A percentile compares a stretch with the other conserved stretches of the same genome.
phyloP scores from a whole-genome alignment of 2,329 filamentous ascomycete genomes.

The Monilinia aucupariae region DNA sequence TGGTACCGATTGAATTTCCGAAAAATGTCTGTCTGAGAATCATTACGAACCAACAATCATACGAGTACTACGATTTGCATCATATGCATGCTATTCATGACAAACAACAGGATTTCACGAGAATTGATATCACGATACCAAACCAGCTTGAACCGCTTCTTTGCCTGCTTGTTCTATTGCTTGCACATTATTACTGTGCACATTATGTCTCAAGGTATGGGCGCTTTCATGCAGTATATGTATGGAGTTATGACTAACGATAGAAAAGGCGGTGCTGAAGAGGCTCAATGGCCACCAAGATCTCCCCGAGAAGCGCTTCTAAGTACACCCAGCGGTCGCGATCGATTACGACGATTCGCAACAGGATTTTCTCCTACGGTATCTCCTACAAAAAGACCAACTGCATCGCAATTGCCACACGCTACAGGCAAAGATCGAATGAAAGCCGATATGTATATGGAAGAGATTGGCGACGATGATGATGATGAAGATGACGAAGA shows the following conservation, averaged over 20 bases:
- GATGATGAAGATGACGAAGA: conserved; percentile 70
- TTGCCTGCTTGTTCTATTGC: conserved; percentile 4
- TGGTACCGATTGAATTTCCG: background rate
- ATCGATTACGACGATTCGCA: conserved; percentile 63
- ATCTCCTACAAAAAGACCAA: conserved; percentile 52
- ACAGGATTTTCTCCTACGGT: conserved; percentile 63
- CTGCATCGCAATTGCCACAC: conserved; percentile 21
- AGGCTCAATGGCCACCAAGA: conserved; percentile 55
- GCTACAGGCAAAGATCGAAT: conserved; percentile 22
- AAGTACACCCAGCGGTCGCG: conserved; percentile 71
- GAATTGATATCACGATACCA: background rate
- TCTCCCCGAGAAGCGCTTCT: conserved; percentile 60
- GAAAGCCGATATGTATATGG: conserved; percentile 34
- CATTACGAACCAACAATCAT: background rate
- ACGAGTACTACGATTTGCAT: background rate
- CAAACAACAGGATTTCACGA: conserved; percentile 5
- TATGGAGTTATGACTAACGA: conserved; percentile 3
- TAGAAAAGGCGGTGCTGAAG: conserved; percentile 15
- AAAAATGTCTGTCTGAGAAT: background rate
- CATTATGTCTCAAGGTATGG: conserved; percentile 17
- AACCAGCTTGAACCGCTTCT: background rate
- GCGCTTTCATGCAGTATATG: background rate
- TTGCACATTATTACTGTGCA: conserved; percentile 6
- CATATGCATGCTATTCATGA: conserved; percentile 1
- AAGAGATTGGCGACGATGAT: conserved; percentile 44